Percentiles rank a stretch among this genome's conserved stretches.
These are phyloP conservation scores for Aspergillus sclerotialis DNA, from an alignment of 2,329 filamentous ascomycete genomes.

Conservation along the genomic window DNA sequence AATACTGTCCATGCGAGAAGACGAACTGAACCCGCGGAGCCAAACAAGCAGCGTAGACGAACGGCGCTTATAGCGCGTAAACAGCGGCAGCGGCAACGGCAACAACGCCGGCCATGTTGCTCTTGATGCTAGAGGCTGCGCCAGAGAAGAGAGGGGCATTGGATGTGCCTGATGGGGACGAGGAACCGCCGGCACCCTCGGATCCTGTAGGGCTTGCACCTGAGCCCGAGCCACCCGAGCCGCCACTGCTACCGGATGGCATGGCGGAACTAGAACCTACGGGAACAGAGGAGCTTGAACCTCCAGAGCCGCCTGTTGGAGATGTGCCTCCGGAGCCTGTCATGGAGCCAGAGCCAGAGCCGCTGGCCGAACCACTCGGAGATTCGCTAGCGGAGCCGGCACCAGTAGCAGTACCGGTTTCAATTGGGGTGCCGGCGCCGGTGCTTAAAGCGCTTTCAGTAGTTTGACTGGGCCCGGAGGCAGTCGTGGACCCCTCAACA, in stretches of 20 bases:
- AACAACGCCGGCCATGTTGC: constrained; percentile 19
- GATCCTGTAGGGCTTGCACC: constrained; percentile 5
- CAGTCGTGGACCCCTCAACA: constrained; percentile 10
- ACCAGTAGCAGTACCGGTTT: constrained; percentile 3
- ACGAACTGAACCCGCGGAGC: no score
- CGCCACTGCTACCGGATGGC: neutral
- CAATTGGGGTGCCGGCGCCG: constrained; percentile 2
- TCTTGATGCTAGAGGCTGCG: constrained; percentile 19
- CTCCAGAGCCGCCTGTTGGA: neutral
- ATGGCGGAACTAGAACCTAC: neutral
- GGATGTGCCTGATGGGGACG: constrained; percentile 8
- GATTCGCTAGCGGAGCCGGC: constrained; percentile 6
- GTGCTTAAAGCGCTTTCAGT: neutral
- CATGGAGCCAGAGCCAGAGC: neutral
- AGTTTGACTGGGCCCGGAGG: constrained; percentile 1
- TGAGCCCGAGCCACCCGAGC: constrained; percentile 1
- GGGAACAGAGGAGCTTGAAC: neutral
- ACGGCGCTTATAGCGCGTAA: constrained; percentile 21
- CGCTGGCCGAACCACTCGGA: neutral
- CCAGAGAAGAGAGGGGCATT: constrained; percentile 17
- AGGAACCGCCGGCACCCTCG: constrained; percentile 7
- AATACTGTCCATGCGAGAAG: no score
- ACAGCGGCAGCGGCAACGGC: constrained; percentile 17
- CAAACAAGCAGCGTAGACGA: no score
- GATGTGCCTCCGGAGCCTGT: neutral